Evolutionary conservation across 2,329 filamentous ascomycete species (phyloP), one percentile per base, ranked within the genome.

Genomic region (Nemania sp.): DNA sequence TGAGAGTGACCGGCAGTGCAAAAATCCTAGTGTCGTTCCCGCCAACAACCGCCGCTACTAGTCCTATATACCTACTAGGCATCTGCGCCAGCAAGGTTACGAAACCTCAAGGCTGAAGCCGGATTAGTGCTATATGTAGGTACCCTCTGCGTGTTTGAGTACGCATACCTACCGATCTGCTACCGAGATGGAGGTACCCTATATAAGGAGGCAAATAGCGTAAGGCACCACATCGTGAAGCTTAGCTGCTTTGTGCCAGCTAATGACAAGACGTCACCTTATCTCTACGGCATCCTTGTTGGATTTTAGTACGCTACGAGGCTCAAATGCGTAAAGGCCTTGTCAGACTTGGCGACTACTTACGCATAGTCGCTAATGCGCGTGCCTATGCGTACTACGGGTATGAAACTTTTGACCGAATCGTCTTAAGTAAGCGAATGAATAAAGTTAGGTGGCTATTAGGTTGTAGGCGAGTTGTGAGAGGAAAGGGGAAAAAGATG

Each of bases 211-310:
- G 41, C 8, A 32, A n/a, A 13, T 45, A 47, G 10, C 18, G n/a
- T 57, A 66, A 20, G 41, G 43, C 8, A 43, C 32, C 49, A 41
- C 41, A 43, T 54, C 35, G n/a, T 41, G 53, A 63, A 53, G 64
- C 47, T 63, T 59, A 59, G 62, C 57, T 51, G 20, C 20, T 15
- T 49, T 53, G 15, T 5, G 22, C 57, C 47, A 66, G 43, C 63
- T 69, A 69, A 69, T 69, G 32, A 27, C 26, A 63, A 51, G 53
- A 38, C 53, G 49, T 49, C 32, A 22, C 54, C 63, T 69, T 69
- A 47, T 47, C 43, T 47, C 43, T 47, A 3, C 43, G 20, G 22
- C 43, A 47, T n/a, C 43, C 43, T 24, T 3, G 43, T 10, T 24
- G 20, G 43, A 15, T 41, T 41, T 41, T 41, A 41, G 35, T 15